Conservation (phyloP, 805 yeast genomes). For the Ogataea henricii region DNA sequence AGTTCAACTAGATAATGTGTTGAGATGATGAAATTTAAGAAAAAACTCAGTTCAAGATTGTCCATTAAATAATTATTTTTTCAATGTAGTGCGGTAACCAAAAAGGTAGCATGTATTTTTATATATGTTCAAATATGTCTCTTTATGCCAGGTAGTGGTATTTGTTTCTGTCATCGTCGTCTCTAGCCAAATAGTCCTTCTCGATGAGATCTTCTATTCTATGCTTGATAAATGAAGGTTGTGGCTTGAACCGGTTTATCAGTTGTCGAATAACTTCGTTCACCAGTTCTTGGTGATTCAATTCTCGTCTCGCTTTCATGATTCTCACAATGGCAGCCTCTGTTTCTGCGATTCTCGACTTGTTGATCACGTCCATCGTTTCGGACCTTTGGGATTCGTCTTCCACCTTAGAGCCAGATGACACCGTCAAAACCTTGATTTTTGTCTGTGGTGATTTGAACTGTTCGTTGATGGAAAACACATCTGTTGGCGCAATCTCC, state of each 20-base stretch:
- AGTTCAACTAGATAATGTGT: too few species aligned
- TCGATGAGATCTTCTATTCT: constrained; percentile 76
- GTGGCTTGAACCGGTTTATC: constrained; percentile 65
- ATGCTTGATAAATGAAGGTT: constrained; percentile 64
- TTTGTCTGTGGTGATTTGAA: constrained; percentile 69
- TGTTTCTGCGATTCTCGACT: constrained; percentile 64
- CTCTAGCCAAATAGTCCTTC: constrained; percentile 78
- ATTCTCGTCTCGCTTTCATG: constrained; percentile 72
- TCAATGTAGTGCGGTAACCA: constrained; percentile 1
- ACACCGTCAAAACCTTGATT: constrained; percentile 74
- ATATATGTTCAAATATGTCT: constrained; percentile 1
- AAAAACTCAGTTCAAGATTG: neutral
- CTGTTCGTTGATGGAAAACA: constrained; percentile 64
- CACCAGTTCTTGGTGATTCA: constrained; percentile 67
- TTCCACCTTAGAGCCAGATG: constrained; percentile 47
- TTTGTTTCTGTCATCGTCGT: constrained; percentile 54
- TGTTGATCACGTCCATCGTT: constrained; percentile 58
- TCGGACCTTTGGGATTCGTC: constrained; percentile 54
- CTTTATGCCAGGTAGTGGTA: constrained; percentile 66
- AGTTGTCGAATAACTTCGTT: constrained; percentile 64
- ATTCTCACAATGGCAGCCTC: constrained; percentile 87
- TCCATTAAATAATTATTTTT: neutral
- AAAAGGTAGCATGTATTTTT: neutral
- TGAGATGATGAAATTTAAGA: too few species aligned
- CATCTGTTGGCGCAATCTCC: constrained; percentile 63